phyloP scores from a whole-genome alignment of 2,329 filamentous ascomycete species.

The Arthrinium puccinioides region DNA sequence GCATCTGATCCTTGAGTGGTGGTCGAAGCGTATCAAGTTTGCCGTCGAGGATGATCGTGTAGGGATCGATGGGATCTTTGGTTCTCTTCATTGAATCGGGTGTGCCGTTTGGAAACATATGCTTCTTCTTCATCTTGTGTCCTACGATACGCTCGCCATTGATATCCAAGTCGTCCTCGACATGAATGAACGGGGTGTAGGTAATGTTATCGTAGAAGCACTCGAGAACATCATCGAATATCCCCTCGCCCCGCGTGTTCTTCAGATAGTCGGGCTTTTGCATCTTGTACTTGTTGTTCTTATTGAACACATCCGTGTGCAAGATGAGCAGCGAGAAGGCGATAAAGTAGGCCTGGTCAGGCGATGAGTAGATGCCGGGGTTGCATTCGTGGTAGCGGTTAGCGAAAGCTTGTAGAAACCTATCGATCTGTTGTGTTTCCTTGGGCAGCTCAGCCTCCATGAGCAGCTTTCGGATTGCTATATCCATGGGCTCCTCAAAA shows the following conservation, averaged over 20 bases:
- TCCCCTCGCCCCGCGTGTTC: slow-evolving; percentile 84
- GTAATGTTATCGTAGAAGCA: slow-evolving; percentile 99
- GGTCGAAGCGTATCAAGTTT: slow-evolving; percentile 79
- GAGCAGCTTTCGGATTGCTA: slow-evolving; percentile 89
- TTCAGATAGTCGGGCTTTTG: slow-evolving; percentile 92
- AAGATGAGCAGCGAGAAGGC: slow-evolving; percentile 94
- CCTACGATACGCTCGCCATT: slow-evolving; percentile 66
- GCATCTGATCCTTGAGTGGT: slow-evolving; percentile 84
- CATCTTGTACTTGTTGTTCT: slow-evolving; percentile 99
- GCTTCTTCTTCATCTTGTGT: slow-evolving; percentile 61
- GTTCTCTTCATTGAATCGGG: slow-evolving; percentile 58
- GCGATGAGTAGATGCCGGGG: slow-evolving; percentile 82
- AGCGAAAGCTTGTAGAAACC: slow-evolving; percentile 87
- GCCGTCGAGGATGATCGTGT: slow-evolving; percentile 85
- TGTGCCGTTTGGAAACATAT: slow-evolving; percentile 58
- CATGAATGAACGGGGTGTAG: slow-evolving; percentile 96
- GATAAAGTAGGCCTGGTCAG: slow-evolving; percentile 97
- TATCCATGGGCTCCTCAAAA: slow-evolving; percentile 95
- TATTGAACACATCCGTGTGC: slow-evolving; percentile 99
- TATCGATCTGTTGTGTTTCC: slow-evolving; percentile 96
- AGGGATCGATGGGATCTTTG: slow-evolving; percentile 89
- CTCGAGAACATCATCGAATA: slow-evolving; percentile 87
- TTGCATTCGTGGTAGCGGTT: slow-evolving; percentile 98
- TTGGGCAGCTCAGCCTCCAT: slow-evolving; percentile 96
- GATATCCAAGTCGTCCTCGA: slow-evolving; percentile 83